phyloP scores from a whole-genome alignment of 1,284 basidiomycete genomes.

The Heterobasidion annosum region DNA sequence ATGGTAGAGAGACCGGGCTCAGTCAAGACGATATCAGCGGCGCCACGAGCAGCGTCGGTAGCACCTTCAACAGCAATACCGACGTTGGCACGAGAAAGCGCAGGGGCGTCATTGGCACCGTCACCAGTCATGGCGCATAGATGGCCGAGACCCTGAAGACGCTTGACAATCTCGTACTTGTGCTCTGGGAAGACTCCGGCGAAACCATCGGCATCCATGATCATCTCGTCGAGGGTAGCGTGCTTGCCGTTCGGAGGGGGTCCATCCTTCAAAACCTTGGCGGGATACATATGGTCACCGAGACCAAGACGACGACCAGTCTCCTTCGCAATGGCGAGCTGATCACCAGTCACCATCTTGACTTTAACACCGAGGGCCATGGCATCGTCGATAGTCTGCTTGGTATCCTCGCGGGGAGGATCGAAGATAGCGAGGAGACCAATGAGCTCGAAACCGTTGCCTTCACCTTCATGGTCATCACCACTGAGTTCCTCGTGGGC shows the following conservation, averaged over 20 bases:
- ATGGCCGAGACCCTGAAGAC: conserved; percentile 86
- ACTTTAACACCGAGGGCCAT: conserved; percentile 93
- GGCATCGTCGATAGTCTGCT: conserved; percentile 98
- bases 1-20: conserved; percentile 96
- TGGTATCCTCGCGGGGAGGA: conserved; percentile 96
- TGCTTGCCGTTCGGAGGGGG: conserved; percentile 76
- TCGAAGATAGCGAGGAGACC: conserved; percentile 98
- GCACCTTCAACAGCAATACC: conserved; percentile 98
- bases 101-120: conserved; percentile 95
- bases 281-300: conserved; percentile 95
- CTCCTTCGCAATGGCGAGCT: conserved; percentile 99
- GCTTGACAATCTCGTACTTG: conserved; percentile 92
- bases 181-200: conserved; percentile 96
- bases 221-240: conserved; percentile 85
- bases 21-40: conserved; percentile 91
- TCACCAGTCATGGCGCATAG: conserved; percentile 93
- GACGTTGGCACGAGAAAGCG: conserved; percentile 90
- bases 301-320: conserved; percentile 95
- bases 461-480: conserved; percentile 73
- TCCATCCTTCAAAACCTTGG: conserved; percentile 91
- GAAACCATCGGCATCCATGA: conserved; percentile 86
- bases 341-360: conserved; percentile 99
- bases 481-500: conserved; percentile 91
- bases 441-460: conserved; percentile 95
- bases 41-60: conserved; percentile 91